Evolutionary conservation across 495 filamentous ascomycete species (phyloP).

Genomic region (Pseudomonodictys pantanalensis): DNA sequence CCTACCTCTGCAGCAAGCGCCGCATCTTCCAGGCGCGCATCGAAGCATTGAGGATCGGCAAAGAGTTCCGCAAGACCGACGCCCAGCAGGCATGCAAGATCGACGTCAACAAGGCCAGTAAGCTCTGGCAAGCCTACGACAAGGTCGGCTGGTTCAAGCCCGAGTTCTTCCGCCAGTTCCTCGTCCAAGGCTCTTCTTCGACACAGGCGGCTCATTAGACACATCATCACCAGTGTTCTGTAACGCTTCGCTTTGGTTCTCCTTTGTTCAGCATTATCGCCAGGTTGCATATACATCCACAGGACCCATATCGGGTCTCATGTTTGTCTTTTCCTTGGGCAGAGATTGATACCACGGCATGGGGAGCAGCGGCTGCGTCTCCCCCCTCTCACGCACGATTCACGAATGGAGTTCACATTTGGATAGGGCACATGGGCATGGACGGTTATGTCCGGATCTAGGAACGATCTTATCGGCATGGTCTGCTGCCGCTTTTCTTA

Average conservation of each 20-base stretch:
- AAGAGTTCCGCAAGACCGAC: slow-evolving; percentile 97
- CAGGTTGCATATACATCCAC: slow-evolving; percentile 18
- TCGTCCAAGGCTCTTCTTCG: too few species aligned
- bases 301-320: slow-evolving; percentile 3
- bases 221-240: too few species aligned
- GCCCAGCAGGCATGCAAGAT: slow-evolving; percentile 97
- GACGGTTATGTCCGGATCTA: background rate
- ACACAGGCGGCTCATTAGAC: background rate
- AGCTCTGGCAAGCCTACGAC: slow-evolving; percentile 89
- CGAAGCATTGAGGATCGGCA: slow-evolving; percentile 63
- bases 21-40: slow-evolving; percentile 81
- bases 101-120: slow-evolving; percentile 97
- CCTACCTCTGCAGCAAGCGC: slow-evolving; percentile 92
- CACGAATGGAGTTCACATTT: slow-evolving; percentile 28
- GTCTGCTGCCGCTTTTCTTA: background rate
- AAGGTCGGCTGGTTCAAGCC: slow-evolving; percentile 82
- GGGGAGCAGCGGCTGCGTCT: background rate
- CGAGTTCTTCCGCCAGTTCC: slow-evolving; percentile 55
- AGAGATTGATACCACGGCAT: slow-evolving; percentile 25
- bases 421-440: slow-evolving; percentile 7
- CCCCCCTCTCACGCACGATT: slow-evolving; percentile 24
- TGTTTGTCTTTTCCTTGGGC: slow-evolving; percentile 7
- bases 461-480: slow-evolving; percentile 18
- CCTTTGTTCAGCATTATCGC: background rate
- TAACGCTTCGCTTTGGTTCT: background rate